Evolutionary conservation across 148 eudicot genomes (phyloP), one percentile per base, ranked within the genome.

Genomic region (Fagopyrum tataricum): DNA sequence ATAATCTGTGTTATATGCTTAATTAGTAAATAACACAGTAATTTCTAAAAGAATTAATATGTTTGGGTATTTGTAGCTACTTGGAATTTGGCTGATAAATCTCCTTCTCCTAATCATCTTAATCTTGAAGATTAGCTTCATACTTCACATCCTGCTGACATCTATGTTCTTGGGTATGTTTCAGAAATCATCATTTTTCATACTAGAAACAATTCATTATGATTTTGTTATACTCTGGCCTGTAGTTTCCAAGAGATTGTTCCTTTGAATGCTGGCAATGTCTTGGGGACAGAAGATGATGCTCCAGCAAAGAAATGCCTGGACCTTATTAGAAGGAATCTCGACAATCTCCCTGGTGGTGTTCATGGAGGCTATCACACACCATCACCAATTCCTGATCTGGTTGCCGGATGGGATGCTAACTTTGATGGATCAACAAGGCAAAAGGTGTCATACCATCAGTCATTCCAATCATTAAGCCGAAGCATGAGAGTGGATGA

Each of bases 71-170:
- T 93, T 84, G 91, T 84, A 74, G 94, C 94, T 31, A 90, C 98
- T 69, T 93, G 98, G 98, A 93, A 93, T 87, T 94, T 93, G 44
- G 98, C 88, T 73, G 98, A 94, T 80, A 93, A 91, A 81, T 90
- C 98, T 68, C 98, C n/a, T n/a, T n/a, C 98, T 2, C 93, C 96
- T 17, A 84, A 76, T 80, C 72, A 83, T 80, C 84, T 93, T 80
- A 93, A 87, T 90, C 94, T 93, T 72, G 91, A 89, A 79, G 98
- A 93, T 53, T 93, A 96, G 96, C 92, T 93, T 61, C 96, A 93
- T 77, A 83, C 92, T 47, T 90, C 96, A 70, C 91, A 96, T 77
- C 88, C 96, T 42, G 96, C 96, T 81, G 96, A 93, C 76, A 86
- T 93, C 74, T 93, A 93, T 85, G 98, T 91, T 81, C 91, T 93